Evolutionary conservation across 2,329 filamentous ascomycete species (phyloP).

Genomic region (Phaeosphaeriaceae sp.): DNA sequence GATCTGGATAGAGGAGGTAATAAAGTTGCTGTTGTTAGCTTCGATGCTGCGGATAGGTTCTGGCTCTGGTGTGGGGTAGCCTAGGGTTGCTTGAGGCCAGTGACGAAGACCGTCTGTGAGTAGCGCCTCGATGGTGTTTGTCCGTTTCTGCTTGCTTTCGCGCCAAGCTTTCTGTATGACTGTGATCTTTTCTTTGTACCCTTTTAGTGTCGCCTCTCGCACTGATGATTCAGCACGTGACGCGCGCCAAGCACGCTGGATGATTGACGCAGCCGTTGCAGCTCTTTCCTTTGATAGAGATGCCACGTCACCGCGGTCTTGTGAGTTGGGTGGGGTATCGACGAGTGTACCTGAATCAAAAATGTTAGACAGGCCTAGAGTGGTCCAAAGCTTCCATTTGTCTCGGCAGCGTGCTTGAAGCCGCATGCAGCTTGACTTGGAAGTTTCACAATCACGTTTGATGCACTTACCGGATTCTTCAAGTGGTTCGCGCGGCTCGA

Average conservation of each 20-base stretch:
- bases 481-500: slow-evolving; percentile 34
- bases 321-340: slow-evolving; percentile 35
- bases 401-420: background rate
- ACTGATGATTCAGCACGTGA: slow-evolving; percentile 27
- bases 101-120: slow-evolving; percentile 40
- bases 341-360: slow-evolving; percentile 25
- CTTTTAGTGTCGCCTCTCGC: slow-evolving; percentile 35
- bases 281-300: slow-evolving; percentile 35
- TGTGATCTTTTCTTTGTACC: slow-evolving; percentile 49
- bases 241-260: slow-evolving; percentile 47
- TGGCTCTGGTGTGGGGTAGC: slow-evolving; percentile 43
- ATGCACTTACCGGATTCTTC: slow-evolving; percentile 31
- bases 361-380: slow-evolving; percentile 2
- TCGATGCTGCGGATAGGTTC: slow-evolving; percentile 30
- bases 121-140: slow-evolving; percentile 40
- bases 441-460: background rate
- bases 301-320: slow-evolving; percentile 34
- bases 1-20: slow-evolving; percentile 44
- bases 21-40: slow-evolving; percentile 23
- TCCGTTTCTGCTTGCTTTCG: slow-evolving; percentile 38
- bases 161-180: slow-evolving; percentile 49
- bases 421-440: background rate
- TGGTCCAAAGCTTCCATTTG: background rate
- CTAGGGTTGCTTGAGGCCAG: slow-evolving; percentile 43
- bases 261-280: slow-evolving; percentile 40